Evolutionary conservation across 371 early-diverging fungal genomes (phyloP).

Genomic region (Capniomyces stellatus): DNA sequence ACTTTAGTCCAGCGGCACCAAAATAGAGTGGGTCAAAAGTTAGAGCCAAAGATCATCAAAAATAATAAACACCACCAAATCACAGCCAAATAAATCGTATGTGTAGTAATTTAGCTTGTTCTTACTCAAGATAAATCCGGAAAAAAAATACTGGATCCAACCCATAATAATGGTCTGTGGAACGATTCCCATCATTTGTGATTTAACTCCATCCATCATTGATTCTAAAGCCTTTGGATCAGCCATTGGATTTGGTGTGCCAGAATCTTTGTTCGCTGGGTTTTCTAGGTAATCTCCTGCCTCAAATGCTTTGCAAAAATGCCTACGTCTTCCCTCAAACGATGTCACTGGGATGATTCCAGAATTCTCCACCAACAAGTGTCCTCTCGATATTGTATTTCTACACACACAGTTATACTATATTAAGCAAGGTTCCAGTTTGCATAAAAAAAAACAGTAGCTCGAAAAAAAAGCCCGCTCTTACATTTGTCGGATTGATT

Average conservation of each 20-base stretch:
- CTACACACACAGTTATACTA: too few relatives aligned
- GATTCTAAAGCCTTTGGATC: constrained; percentile 84
- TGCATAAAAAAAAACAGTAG: background rate
- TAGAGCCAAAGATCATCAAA: too few relatives aligned
- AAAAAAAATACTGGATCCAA: constrained; percentile 95
- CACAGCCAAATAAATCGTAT: too few relatives aligned
- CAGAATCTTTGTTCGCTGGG: constrained; percentile 32
- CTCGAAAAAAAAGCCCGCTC: constrained; percentile 55
- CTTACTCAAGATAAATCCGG: constrained; percentile 88
- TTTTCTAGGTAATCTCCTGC: constrained; percentile 64
- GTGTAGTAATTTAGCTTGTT: too few relatives aligned
- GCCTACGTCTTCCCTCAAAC: constrained; percentile 48
- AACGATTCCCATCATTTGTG: constrained; percentile 85
- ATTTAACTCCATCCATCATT: constrained; percentile 96
- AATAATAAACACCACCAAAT: too few relatives aligned
- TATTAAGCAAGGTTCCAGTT: too few relatives aligned
- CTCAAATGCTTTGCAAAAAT: constrained; percentile 57
- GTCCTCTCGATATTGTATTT: background rate
- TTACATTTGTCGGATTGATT: constrained; percentile 59
- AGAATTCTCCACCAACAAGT: background rate
- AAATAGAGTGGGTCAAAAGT: too few relatives aligned
- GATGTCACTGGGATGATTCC: constrained; percentile 42
- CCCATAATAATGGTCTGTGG: constrained; percentile 96
- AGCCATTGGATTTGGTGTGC: constrained; percentile 56
- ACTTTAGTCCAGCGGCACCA: too few relatives aligned